Evolutionary conservation across 2,329 filamentous ascomycete species (phyloP).

Genomic region (Sarocladiaceae sp.): DNA sequence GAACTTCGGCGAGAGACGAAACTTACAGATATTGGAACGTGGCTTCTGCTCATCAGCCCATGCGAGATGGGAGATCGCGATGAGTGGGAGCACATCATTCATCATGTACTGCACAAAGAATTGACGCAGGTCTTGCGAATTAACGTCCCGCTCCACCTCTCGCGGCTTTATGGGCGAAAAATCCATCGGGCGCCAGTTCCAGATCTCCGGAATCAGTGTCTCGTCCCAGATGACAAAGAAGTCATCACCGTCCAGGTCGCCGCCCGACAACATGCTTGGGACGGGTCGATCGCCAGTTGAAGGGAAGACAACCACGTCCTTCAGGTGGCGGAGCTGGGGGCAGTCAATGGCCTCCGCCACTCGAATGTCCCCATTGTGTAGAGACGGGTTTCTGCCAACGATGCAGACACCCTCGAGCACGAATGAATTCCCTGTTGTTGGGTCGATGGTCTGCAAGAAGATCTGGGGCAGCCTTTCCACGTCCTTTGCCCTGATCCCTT

Average conservation of each 20-base stretch:
- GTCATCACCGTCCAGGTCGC: constrained; percentile 93
- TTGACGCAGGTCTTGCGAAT: constrained; percentile 66
- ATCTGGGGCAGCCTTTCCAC: constrained; percentile 69
- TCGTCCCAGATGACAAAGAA: constrained; percentile 92
- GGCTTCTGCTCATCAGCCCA: constrained; percentile 69
- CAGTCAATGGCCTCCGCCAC: constrained; percentile 80
- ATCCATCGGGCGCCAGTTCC: constrained; percentile 75
- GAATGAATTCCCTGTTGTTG: constrained; percentile 30
- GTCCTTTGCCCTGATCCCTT: constrained; percentile 36
- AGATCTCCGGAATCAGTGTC: constrained; percentile 62
- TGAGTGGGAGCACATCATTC: constrained; percentile 74
- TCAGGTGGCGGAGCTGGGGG: constrained; percentile 68
- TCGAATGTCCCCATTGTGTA: constrained; percentile 89
- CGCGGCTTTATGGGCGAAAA: constrained; percentile 58
- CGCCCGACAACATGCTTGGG: constrained; percentile 91
- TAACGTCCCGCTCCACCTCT: constrained; percentile 58
- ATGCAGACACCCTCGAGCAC: constrained; percentile 74
- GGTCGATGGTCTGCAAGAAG: constrained; percentile 74
- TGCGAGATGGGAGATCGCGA: constrained; percentile 79
- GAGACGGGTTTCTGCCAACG: constrained; percentile 85
- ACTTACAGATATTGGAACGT: constrained; percentile 62
- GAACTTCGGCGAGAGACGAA: neutral
- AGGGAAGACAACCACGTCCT: constrained; percentile 84
- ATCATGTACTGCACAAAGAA: constrained; percentile 96
- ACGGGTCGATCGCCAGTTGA: constrained; percentile 78